These are phyloP conservation scores for Dictyostelium intermedium DNA, from an alignment of 78 protist genomes.

Conservation along the genomic window DNA sequence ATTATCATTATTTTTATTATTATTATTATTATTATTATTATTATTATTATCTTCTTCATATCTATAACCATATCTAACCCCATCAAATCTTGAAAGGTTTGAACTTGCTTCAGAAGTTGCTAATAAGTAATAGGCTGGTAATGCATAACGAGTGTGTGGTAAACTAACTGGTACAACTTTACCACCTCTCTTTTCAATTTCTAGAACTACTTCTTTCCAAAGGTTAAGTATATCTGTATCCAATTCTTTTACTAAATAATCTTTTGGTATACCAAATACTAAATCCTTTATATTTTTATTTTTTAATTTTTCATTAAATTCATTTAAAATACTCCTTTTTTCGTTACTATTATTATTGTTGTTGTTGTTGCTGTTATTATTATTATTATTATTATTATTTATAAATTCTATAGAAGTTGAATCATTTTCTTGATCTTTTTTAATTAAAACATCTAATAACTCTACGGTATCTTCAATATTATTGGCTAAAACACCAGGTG, in stretches of 20 bases:
- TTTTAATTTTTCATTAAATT: not conserved
- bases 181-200: slow-evolving; percentile 75
- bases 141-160: slow-evolving; percentile 77
- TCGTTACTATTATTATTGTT: not conserved
- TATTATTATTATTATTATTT: not conserved
- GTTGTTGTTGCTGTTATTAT: too few species aligned
- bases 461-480: slow-evolving; percentile 46
- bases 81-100: slow-evolving; percentile 87
- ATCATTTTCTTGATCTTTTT: slow-evolving; percentile 46
- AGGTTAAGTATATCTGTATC: slow-evolving; percentile 32
- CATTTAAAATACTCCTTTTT: not conserved
- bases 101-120: slow-evolving; percentile 91
- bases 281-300: not conserved
- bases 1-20: not conserved
- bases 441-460: slow-evolving; percentile 39
- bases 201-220: slow-evolving; percentile 70
- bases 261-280: slow-evolving; percentile 62
- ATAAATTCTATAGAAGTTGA: slow-evolving; percentile 43
- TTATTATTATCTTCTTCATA: not conserved
- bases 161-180: slow-evolving; percentile 59
- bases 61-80: slow-evolving; percentile 78
- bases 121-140: slow-evolving; percentile 87
- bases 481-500: slow-evolving; percentile 80
- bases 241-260: slow-evolving; percentile 80
- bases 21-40: not conserved